A percentile compares a stretch with the other conserved stretches of the same genome.
These are phyloP conservation scores for Galeopsis tetrahit DNA, from an alignment of 257 asterid genomes.

Conservation along the genomic window DNA sequence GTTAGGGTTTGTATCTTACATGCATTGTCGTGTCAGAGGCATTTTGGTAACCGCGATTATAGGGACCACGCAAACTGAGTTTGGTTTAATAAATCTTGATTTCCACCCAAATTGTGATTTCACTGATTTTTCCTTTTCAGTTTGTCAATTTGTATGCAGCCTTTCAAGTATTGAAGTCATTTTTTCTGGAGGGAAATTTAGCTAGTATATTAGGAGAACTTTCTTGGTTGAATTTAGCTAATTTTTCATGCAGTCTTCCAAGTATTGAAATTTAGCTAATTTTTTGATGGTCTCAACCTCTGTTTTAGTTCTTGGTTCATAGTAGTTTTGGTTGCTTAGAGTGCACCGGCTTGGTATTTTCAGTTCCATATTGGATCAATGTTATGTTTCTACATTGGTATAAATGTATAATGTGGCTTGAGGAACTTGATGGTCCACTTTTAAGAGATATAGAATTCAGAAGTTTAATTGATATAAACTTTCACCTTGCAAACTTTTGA, in stretches of 20 bases:
- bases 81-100: constrained; percentile 1
- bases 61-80: constrained; percentile 5
- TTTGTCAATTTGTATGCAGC: not conserved
- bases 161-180: constrained; percentile 2
- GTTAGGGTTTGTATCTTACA: constrained; percentile 29
- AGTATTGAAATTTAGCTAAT: not conserved
- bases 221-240: not conserved
- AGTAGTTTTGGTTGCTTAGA: not conserved
- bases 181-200: not conserved
- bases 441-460: not conserved
- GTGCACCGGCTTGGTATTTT: constrained; percentile 12
- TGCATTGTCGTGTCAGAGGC: constrained; percentile 36
- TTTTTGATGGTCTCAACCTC: constrained; percentile 12
- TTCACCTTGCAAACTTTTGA: not conserved
- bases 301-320: constrained; percentile 25
- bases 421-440: not conserved
- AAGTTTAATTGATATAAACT: not conserved
- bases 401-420: constrained; percentile 2
- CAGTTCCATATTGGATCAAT: constrained; percentile 1
- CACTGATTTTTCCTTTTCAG: constrained; percentile 9
- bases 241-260: no score
- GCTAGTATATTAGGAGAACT: not conserved
- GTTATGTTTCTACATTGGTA: not conserved
- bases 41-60: constrained; percentile 18
- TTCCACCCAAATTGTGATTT: constrained; percentile 12